A percentile compares a stretch with the other conserved stretches of the same genome.
These are phyloP conservation scores for Fusarium sulawesiense DNA, from an alignment of 2,329 filamentous ascomycete species.

Conservation along the genomic window DNA sequence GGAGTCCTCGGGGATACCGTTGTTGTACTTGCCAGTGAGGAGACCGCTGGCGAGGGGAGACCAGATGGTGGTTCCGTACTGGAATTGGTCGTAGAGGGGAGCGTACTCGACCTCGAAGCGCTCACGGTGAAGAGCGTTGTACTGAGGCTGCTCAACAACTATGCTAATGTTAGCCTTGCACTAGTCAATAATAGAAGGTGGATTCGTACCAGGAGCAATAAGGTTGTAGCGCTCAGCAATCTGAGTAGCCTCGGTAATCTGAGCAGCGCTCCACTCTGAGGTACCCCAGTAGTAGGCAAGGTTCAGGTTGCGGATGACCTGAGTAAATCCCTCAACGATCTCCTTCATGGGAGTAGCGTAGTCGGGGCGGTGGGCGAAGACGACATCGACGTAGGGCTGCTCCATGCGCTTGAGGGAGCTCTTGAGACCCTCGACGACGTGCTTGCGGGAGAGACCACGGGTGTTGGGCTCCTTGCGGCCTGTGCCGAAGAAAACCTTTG, in stretches of 20 bases:
- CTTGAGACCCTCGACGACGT: constrained; percentile 66
- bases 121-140: constrained; percentile 71
- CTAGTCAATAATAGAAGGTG: rapidly evolving
- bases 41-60: constrained; percentile 67
- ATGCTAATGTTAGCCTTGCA: rapidly evolving
- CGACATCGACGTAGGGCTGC: constrained; percentile 44
- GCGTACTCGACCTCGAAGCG: constrained; percentile 73
- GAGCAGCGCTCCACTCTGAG: constrained; percentile 74
- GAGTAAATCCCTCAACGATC: constrained; percentile 46
- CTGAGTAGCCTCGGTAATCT: constrained; percentile 68
- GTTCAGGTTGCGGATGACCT: constrained; percentile 45
- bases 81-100: constrained; percentile 67
- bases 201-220: constrained; percentile 60
- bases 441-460: constrained; percentile 72
- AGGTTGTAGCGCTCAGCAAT: constrained; percentile 70
- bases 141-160: constrained; percentile 74
- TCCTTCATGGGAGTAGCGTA: constrained; percentile 44
- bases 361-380: constrained; percentile 45
- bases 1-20: constrained; percentile 66
- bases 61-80: constrained; percentile 70
- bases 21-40: constrained; percentile 74
- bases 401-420: constrained; percentile 42
- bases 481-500: constrained; percentile 47
- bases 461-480: constrained; percentile 62
- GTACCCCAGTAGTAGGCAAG: constrained; percentile 61